These are phyloP conservation scores for Epichloe hybrida DNA, from an alignment of 2,329 filamentous ascomycete genomes.

Conservation along the genomic window DNA sequence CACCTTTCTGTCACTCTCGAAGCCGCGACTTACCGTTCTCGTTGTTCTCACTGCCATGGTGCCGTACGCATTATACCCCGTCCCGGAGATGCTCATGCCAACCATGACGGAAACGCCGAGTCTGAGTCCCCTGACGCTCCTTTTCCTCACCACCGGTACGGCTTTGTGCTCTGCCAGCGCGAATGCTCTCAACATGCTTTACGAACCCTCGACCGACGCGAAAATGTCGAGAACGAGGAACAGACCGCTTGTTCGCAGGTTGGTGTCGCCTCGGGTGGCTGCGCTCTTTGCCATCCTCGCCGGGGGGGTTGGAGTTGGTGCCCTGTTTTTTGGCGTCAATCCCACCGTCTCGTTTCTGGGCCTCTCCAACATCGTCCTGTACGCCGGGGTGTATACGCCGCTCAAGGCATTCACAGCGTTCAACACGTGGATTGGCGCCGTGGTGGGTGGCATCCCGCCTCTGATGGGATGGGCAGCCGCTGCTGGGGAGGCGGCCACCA, in stretches of 20 bases:
- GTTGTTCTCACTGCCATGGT: conserved; percentile 85
- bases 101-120: conserved; percentile 57
- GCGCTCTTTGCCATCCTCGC: conserved; percentile 66
- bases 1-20: conserved; percentile 81
- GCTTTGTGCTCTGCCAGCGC: conserved; percentile 80
- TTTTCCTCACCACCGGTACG: conserved; percentile 84
- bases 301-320: conserved; percentile 53
- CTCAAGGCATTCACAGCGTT: conserved; percentile 74
- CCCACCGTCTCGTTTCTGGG: conserved; percentile 83
- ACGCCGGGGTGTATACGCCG: conserved; percentile 86
- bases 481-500: conserved; percentile 71
- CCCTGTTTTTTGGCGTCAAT: conserved; percentile 85
- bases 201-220: conserved; percentile 81
- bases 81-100: conserved; percentile 69
- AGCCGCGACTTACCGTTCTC: conserved; percentile 82
- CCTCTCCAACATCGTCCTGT: conserved; percentile 71
- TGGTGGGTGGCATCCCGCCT: conserved; percentile 87
- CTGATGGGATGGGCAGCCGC: conserved; percentile 98
- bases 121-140: conserved; percentile 76
- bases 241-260: conserved; percentile 68
- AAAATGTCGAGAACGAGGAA: conserved; percentile 91
- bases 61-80: conserved; percentile 84
- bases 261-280: conserved; percentile 60
- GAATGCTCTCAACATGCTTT: conserved; percentile 94
- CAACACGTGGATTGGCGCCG: conserved; percentile 90